Conservation (phyloP, 1,139 yeast genomes). For the Meyerozyma elateridarum region DNA sequence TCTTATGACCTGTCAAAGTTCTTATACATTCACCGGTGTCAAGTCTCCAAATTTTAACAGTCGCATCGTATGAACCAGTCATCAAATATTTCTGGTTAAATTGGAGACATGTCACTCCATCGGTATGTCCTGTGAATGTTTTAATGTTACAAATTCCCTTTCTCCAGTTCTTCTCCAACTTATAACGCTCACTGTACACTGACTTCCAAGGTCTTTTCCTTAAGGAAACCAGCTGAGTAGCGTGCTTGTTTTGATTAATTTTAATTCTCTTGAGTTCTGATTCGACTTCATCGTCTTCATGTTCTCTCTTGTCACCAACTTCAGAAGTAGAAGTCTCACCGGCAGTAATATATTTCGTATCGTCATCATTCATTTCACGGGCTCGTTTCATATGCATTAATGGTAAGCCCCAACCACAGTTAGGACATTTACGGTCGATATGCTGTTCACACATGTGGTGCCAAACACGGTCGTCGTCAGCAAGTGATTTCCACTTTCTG, state of each 20-base stretch:
- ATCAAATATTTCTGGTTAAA: conserved; percentile 75
- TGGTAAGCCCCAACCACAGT: conserved; percentile 99
- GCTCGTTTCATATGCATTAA: conserved; percentile 79
- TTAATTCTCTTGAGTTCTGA: conserved; percentile 12
- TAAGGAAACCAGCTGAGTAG: conserved; percentile 10
- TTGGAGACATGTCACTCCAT: conserved; percentile 82
- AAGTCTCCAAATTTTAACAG: conserved; percentile 86
- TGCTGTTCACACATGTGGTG: conserved; percentile 98
- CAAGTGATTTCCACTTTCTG: conserved; percentile 76
- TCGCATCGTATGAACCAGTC: conserved; percentile 89
- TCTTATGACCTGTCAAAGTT: conserved; percentile 75
- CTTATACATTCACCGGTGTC: conserved; percentile 74
- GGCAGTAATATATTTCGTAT: conserved; percentile 18
- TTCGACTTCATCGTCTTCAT: conserved; percentile 20
- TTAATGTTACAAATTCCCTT: conserved; percentile 64
- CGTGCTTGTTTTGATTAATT: conserved; percentile 8
- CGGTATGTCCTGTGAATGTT: conserved; percentile 78
- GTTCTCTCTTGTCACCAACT: conserved; percentile 19
- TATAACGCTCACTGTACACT: conserved; percentile 85
- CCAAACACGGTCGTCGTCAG: conserved; percentile 97
- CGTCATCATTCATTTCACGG: conserved; percentile 41
- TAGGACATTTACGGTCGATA: conserved; percentile 93
- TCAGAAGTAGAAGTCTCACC: not conserved
- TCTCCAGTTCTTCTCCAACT: conserved; percentile 92
- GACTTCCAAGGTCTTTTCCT: conserved; percentile 85